Conservation (phyloP, 352 stramenopile species). For the Blastocystis sp. region DNA sequence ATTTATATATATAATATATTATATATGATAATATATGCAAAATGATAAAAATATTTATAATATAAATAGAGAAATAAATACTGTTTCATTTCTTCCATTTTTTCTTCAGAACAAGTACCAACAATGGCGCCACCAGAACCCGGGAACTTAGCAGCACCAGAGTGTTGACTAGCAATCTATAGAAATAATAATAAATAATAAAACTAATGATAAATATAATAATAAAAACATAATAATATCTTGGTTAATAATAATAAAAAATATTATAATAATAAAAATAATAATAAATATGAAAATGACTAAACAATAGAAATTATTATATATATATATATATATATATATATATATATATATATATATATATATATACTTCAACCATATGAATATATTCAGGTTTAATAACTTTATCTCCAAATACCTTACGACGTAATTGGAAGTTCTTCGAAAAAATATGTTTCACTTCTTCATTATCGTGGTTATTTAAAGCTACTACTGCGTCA, state of each 20-base stretch:
- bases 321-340: no score
- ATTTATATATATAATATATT: no score
- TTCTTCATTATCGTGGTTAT: constrained; percentile 26
- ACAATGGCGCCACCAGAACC: constrained; percentile 43
- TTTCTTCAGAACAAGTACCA: constrained; percentile 11
- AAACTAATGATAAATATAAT: no score
- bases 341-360: background rate
- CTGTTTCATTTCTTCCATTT: constrained; percentile 1
- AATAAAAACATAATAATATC: no score
- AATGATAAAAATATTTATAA: no score
- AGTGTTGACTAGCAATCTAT: constrained; percentile 38
- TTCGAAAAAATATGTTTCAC: constrained; percentile 42
- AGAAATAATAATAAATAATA: no score
- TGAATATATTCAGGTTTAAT: constrained; percentile 37
- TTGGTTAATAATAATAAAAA: no score
- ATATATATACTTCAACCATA: constrained; percentile 39
- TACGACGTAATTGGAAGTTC: constrained; percentile 44
- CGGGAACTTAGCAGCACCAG: constrained; percentile 41
- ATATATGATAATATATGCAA: no score
- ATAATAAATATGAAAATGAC: no score
- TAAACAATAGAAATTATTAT: no score
- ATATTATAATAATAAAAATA: no score
- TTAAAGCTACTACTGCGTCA: background rate
- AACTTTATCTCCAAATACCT: constrained; percentile 43
- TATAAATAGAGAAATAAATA: no score